A percentile compares a stretch with the other conserved stretches of the same genome.
phyloP scores from a whole-genome alignment of 2,329 filamentous ascomycete species.

The Pseudogymnoascus destructans region DNA sequence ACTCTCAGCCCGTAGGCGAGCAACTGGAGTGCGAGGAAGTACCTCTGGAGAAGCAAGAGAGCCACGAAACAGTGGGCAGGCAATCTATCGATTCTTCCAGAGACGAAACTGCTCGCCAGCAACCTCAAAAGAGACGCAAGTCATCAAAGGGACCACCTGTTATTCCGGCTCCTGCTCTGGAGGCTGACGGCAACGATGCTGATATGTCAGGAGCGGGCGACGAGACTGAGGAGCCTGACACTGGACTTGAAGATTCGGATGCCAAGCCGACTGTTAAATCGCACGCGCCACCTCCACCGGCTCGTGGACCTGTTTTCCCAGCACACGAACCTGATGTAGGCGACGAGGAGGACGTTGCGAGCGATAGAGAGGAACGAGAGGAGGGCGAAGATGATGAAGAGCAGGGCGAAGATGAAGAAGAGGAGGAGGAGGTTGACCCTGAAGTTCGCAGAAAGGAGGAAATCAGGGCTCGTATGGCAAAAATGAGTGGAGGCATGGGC shows the following conservation, averaged over 20 bases:
- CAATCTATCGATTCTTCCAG: slow-evolving; percentile 36
- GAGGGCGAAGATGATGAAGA: slow-evolving; percentile 57
- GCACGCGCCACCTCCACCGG: slow-evolving; percentile 25
- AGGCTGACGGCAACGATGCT: slow-evolving; percentile 46
- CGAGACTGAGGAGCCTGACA: slow-evolving; percentile 47
- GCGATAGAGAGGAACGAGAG: slow-evolving; percentile 36
- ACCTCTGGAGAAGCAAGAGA: slow-evolving; percentile 34
- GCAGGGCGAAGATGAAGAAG: slow-evolving; percentile 61
- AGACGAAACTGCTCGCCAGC: slow-evolving; percentile 31
- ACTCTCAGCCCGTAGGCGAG: slow-evolving; percentile 32
- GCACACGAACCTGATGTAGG: slow-evolving; percentile 30
- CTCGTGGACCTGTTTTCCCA: slow-evolving; percentile 31
- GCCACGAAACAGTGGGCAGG: slow-evolving; percentile 35
- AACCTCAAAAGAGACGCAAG: slow-evolving; percentile 39
- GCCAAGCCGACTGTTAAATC: slow-evolving; percentile 31
- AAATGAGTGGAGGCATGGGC: slow-evolving; percentile 95
- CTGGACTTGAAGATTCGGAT: slow-evolving; percentile 64
- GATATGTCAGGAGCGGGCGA: slow-evolving; percentile 53
- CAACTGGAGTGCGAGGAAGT: slow-evolving; percentile 26
- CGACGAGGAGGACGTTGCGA: slow-evolving; percentile 32
- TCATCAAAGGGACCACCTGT: slow-evolving; percentile 34
- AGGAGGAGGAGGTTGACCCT: slow-evolving; percentile 76
- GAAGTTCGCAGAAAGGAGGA: slow-evolving; percentile 78
- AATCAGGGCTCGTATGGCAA: slow-evolving; percentile 88
- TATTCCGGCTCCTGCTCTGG: slow-evolving; percentile 12